Conservation (phyloP, 495 filamentous ascomycete species). For the Xylaria cubensis region DNA sequence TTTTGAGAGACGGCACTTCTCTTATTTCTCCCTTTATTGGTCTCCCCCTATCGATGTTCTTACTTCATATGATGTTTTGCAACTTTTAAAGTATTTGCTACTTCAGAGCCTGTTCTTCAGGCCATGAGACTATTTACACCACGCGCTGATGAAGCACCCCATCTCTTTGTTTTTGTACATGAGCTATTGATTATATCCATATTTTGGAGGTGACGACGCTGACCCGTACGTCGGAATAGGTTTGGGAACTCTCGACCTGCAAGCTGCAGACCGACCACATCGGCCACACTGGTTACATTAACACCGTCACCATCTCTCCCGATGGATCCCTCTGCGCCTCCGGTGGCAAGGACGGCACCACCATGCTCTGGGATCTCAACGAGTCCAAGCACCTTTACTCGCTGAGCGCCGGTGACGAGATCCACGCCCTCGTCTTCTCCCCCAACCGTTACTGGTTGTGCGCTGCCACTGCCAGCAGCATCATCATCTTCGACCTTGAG, state of each 20-base stretch:
- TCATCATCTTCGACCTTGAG: conserved; percentile 99
- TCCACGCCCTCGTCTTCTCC: conserved; percentile 99
- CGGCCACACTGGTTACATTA: conserved; percentile 99
- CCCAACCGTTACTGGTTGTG: conserved; percentile 99
- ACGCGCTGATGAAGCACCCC: conserved; percentile 73
- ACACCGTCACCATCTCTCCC: conserved; percentile 99
- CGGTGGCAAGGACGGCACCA: conserved; percentile 99
- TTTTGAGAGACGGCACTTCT: background rate
- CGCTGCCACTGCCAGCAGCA: conserved; percentile 92
- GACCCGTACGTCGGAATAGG: conserved; percentile 57
- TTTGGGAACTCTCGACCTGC: conserved; percentile 99
- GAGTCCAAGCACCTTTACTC: conserved; percentile 99
- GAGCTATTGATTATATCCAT: conserved; percentile 2
- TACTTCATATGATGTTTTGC: conserved; percentile 83
- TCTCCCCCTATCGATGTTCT: background rate
- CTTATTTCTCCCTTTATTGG: background rate
- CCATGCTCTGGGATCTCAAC: conserved; percentile 99
- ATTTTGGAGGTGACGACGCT: conserved; percentile 19
- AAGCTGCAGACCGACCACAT: conserved; percentile 99
- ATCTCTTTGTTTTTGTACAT: conserved; percentile 34
- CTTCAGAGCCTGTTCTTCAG: conserved; percentile 89
- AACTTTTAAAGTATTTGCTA: conserved; percentile 98
- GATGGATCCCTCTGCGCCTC: conserved; percentile 99
- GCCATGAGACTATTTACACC: conserved; percentile 98
- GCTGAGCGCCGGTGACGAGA: conserved; percentile 98